Conservation (phyloP, 2,329 filamentous ascomycete species). For the Aspergillus fischeri region DNA sequence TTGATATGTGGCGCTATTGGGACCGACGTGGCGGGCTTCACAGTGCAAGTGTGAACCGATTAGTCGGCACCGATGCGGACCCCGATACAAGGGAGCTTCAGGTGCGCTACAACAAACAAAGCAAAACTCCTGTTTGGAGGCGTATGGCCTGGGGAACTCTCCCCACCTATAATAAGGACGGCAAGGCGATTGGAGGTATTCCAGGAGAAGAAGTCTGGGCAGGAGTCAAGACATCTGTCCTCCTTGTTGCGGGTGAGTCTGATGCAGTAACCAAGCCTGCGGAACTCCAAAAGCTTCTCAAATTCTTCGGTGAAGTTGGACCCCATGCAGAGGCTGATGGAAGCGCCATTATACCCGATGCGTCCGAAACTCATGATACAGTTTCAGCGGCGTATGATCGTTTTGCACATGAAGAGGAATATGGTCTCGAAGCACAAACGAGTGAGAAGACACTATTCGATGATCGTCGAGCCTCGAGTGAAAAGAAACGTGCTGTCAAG, state of each 20-base stretch:
- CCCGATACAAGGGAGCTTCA: constrained; percentile 41
- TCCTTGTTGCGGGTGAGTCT: constrained; percentile 71
- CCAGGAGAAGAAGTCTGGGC: constrained; percentile 69
- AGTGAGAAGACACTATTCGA: constrained; percentile 15
- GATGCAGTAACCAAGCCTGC: constrained; percentile 71
- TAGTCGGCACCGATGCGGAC: constrained; percentile 50
- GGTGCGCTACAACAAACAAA: constrained; percentile 66
- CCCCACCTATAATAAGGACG: constrained; percentile 51
- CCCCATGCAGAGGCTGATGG: constrained; percentile 20
- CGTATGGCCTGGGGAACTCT: constrained; percentile 73
- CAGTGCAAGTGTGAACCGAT: constrained; percentile 74
- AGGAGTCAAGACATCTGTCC: constrained; percentile 67
- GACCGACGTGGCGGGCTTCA: constrained; percentile 74
- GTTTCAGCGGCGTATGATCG: constrained; percentile 9
- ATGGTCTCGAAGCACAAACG: constrained; percentile 20
- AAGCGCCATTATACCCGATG: constrained; percentile 27
- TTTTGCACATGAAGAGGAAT: constrained; percentile 25
- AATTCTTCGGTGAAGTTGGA: constrained; percentile 31
- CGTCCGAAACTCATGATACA: constrained; percentile 27
- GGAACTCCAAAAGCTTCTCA: constrained; percentile 66
- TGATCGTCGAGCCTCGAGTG: constrained; percentile 10
- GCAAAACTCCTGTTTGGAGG: constrained; percentile 74
- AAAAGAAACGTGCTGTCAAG: constrained; percentile 56
- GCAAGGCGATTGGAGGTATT: constrained; percentile 57
- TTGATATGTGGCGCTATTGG: constrained; percentile 72